These are phyloP conservation scores for Ascochyta koolunga DNA, from an alignment of 2,329 filamentous ascomycete genomes.

Conservation along the genomic window DNA sequence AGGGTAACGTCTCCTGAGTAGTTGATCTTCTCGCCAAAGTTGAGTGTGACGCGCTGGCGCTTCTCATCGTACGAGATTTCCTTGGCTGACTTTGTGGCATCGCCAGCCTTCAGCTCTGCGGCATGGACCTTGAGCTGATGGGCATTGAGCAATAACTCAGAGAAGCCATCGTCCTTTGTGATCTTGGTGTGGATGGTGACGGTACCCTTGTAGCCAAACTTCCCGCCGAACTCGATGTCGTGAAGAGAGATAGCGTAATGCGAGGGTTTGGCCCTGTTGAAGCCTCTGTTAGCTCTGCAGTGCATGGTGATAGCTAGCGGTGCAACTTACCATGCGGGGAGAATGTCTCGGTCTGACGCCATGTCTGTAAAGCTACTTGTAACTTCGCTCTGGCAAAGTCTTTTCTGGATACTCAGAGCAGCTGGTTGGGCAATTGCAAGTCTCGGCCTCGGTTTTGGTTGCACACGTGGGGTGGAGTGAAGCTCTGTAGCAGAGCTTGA, in stretches of 20 bases:
- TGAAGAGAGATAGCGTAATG: slow-evolving; percentile 86
- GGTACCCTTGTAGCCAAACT: slow-evolving; percentile 83
- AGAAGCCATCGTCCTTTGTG: slow-evolving; percentile 65
- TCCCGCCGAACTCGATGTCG: slow-evolving; percentile 73
- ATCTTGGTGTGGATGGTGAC: slow-evolving; percentile 82
- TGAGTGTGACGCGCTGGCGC: slow-evolving; percentile 80
- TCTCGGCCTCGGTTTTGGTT: slow-evolving; percentile 21
- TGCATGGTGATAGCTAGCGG: background rate
- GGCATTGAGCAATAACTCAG: slow-evolving; percentile 81
- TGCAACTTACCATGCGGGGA: slow-evolving; percentile 50
- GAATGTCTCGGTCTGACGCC: slow-evolving; percentile 55
- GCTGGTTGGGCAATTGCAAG: slow-evolving; percentile 19
- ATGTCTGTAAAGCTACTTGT: slow-evolving; percentile 46
- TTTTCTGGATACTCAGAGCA: slow-evolving; percentile 27
- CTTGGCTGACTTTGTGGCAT: slow-evolving; percentile 64
- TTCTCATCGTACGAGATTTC: slow-evolving; percentile 80
- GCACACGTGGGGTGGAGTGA: slow-evolving; percentile 23
- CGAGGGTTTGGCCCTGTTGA: slow-evolving; percentile 71
- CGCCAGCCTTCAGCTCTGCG: slow-evolving; percentile 66
- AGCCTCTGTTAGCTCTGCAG: slow-evolving; percentile 22
- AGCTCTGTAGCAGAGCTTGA: slow-evolving; percentile 29
- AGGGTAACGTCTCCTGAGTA: slow-evolving; percentile 70
- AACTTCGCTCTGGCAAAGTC: slow-evolving; percentile 41
- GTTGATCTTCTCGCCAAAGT: slow-evolving; percentile 74
- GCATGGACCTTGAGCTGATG: slow-evolving; percentile 79